Percentiles rank a stretch among this genome's conserved stretches.
These are phyloP conservation scores for Pisolithus orientalis DNA, from an alignment of 768 basidiomycete species.

Conservation along the genomic window DNA sequence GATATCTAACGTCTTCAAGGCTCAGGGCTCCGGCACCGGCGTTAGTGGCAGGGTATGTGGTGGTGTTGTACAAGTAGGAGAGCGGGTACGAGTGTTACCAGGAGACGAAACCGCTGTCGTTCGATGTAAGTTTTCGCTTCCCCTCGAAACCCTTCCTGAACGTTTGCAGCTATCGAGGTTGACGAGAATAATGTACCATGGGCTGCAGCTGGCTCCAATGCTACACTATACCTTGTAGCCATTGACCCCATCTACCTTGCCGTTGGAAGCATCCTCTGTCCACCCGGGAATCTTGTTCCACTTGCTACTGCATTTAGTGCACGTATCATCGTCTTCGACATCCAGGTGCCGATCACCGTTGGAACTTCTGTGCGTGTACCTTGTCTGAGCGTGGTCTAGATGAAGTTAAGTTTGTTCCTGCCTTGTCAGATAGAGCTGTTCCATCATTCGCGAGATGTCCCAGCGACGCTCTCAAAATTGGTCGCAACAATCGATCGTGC, in stretches of 20 bases:
- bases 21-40: constrained; percentile 69
- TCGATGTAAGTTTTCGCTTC: constrained; percentile 40
- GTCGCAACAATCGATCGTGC: constrained; percentile 74
- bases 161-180: constrained; percentile 66
- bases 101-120: constrained; percentile 88
- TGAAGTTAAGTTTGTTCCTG: neutral
- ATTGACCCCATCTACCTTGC: constrained; percentile 84
- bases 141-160: neutral
- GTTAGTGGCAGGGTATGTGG: constrained; percentile 81
- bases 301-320: constrained; percentile 75
- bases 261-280: constrained; percentile 88
- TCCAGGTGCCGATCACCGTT: constrained; percentile 80
- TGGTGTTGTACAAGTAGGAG: constrained; percentile 90
- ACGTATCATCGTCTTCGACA: constrained; percentile 90
- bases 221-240: constrained; percentile 73
- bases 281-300: constrained; percentile 62
- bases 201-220: constrained; percentile 88
- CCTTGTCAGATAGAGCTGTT: constrained; percentile 76
- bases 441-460: constrained; percentile 89
- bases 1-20: constrained; percentile 92
- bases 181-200: constrained; percentile 76
- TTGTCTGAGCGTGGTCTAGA: neutral
- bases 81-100: constrained; percentile 78
- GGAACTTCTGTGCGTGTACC: constrained; percentile 66
- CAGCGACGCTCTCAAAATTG: constrained; percentile 80